Percentiles rank a stretch among this genome's conserved stretches.
Evolutionary conservation across 768 basidiomycete genomes (phyloP).

Genomic region (Podaxis rugospora): DNA sequence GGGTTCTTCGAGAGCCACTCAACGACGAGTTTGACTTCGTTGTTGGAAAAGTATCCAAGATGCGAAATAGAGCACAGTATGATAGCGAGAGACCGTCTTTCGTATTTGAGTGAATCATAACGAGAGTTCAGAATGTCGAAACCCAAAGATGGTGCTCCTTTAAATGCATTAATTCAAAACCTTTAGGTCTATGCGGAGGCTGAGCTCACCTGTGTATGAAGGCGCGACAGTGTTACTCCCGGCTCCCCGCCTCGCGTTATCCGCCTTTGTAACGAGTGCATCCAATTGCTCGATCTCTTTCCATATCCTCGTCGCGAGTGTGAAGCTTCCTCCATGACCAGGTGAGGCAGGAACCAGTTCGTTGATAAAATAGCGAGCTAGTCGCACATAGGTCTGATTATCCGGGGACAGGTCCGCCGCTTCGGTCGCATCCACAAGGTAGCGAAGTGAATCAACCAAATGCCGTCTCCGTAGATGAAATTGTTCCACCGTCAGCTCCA

Average conservation of each 20-base stretch:
- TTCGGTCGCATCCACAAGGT: conserved; percentile 63
- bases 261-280: conserved; percentile 45
- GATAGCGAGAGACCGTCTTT: conserved; percentile 64
- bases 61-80: conserved; percentile 60
- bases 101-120: conserved; percentile 68
- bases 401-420: conserved; percentile 38
- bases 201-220: conserved; percentile 46
- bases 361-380: conserved; percentile 50
- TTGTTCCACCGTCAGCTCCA: conserved; percentile 64
- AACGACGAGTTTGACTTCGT: conserved; percentile 59
- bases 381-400: conserved; percentile 43
- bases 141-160: conserved; percentile 51
- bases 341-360: conserved; percentile 45
- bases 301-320: conserved; percentile 54
- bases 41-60: conserved; percentile 53
- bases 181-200: not conserved
- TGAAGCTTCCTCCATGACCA: conserved; percentile 30
- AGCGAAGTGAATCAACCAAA: conserved; percentile 65
- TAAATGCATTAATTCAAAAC: not conserved
- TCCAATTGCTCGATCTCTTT: conserved; percentile 61
- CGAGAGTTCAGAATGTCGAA: conserved; percentile 64
- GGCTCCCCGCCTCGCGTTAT: conserved; percentile 59
- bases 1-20: conserved; percentile 67
- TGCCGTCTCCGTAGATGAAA: conserved; percentile 69
- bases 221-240: conserved; percentile 55